Percentiles rank a stretch among this genome's conserved stretches.
Conservation (phyloP, 306 rosid genomes). For the Dalbergia cochinchinensis region DNA sequence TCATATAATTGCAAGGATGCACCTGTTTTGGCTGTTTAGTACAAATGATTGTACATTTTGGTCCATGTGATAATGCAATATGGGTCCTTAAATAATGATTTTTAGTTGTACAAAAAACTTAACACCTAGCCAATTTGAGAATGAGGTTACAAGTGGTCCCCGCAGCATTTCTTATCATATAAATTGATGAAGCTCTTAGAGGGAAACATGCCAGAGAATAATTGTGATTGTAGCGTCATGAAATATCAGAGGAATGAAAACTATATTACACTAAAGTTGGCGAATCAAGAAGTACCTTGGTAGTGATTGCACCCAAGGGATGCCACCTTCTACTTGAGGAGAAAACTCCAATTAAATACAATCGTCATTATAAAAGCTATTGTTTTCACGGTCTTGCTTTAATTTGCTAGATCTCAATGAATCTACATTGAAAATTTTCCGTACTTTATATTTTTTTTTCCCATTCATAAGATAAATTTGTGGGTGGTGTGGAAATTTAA, state of each 20-base stretch:
- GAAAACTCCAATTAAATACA: slow-evolving; percentile 29
- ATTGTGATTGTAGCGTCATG: neutral
- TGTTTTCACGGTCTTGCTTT: slow-evolving; percentile 7
- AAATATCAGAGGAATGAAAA: slow-evolving; percentile 33
- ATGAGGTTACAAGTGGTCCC: slow-evolving; percentile 42
- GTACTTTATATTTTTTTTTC: neutral
- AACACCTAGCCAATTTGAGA: slow-evolving; percentile 46
- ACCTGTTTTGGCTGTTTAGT: slow-evolving; percentile 19
- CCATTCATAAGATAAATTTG: neutral
- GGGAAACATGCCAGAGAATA: slow-evolving; percentile 39
- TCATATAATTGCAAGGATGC: slow-evolving; percentile 24
- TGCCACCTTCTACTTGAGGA: slow-evolving; percentile 33
- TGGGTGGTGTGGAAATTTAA: neutral
- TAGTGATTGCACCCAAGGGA: slow-evolving; percentile 24
- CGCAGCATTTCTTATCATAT: slow-evolving; percentile 19
- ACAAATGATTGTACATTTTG: slow-evolving; percentile 35
- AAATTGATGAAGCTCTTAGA: neutral
- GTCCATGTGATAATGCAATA: slow-evolving; percentile 48
- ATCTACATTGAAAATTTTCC: slow-evolving; percentile 3
- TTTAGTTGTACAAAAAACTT: slow-evolving; percentile 30
- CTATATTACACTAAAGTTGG: slow-evolving; percentile 39
- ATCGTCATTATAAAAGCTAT: slow-evolving; percentile 7
- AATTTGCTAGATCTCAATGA: neutral
- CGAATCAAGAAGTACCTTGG: slow-evolving; percentile 38
- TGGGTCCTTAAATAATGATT: slow-evolving; percentile 48